Base-by-base conservation (phyloP, 805 yeast genomes). In the Clavispora asparagi region DNA sequence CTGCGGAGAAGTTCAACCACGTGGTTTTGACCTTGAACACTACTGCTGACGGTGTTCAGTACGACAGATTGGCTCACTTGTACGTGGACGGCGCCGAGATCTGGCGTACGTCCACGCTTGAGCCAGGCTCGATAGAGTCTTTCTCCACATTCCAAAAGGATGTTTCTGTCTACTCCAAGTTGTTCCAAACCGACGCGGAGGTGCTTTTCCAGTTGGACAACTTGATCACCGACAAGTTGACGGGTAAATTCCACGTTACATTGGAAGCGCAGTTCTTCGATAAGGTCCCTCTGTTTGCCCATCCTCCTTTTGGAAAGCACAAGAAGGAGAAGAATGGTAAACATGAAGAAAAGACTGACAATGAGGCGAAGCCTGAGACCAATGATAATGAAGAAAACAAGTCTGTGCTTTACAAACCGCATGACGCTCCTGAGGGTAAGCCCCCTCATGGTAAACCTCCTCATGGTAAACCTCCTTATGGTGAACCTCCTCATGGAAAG, bases 31-130 rank as follows among this genome's bases (percentile, higher is more conserved):
- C 77, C 5, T 62, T 83, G 42, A 70, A 77, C 43, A 79, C 82
- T 88, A 1, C 74, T 12, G 80, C 78, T 7, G 67, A 63, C 35
- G 87, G 87, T 7, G 74, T 78, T 12, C 89, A 83, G 58, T 48
- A 31, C 53, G 88, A 83, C 57, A 65, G 89, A 48, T 64, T 83
- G 52, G 82, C 82, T 14, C 84, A 83, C 60, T 68, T 87, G 40
- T 83, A 76, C 54, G 62, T 85, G 29, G 73, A 74, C 47, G 87
- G 82, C 29, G 70, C 75, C 13, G 86, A 86, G 51, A 67, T 88
- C 35, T 88, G 96, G 95, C 77, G 96, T 37, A 47, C 57, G 1
- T 83, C 92, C 2, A 89, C 96, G 2, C 81, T 46, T 64, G 83
- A 55, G 63, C 96, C 96, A 3, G 67, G 70, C 40, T 62, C 66